Evolutionary conservation across 1,284 basidiomycete genomes (phyloP).

Genomic region (Sanghuangporus weigelae): DNA sequence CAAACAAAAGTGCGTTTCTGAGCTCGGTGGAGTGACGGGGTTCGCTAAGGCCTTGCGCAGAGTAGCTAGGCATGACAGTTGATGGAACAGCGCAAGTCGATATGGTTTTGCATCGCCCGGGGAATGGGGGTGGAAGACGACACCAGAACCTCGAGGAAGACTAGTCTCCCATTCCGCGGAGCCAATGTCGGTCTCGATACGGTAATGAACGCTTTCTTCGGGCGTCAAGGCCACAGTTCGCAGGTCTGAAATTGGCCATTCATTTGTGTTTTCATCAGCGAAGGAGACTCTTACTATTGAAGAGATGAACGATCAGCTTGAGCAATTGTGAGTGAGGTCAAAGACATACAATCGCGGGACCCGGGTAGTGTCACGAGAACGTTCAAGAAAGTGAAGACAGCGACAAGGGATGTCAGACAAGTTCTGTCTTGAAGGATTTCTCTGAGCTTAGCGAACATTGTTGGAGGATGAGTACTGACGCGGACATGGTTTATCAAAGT

Average conservation of each 20-base stretch:
- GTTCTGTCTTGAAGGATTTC: background rate
- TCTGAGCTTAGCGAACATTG: background rate
- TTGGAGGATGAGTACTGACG: background rate
- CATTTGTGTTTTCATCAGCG: background rate
- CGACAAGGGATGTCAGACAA: background rate
- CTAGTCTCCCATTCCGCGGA: background rate
- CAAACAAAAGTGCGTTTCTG: slow-evolving; percentile 7
- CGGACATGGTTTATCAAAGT: too few species aligned
- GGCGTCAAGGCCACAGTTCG: slow-evolving; percentile 9
- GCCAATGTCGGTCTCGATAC: slow-evolving; percentile 2
- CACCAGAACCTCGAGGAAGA: slow-evolving; percentile 2
- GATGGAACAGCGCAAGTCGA: slow-evolving; percentile 12
- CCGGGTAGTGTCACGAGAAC: background rate
- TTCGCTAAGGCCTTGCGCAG: background rate
- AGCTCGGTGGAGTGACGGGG: background rate
- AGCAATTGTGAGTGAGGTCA: background rate
- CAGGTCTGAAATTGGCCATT: slow-evolving; percentile 1
- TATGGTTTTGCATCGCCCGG: background rate
- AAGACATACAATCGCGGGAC: background rate
- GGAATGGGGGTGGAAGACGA: background rate
- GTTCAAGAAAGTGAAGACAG: background rate
- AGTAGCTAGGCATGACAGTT: slow-evolving; percentile 7
- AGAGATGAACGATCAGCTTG: background rate
- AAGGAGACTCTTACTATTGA: background rate
- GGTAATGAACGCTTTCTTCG: slow-evolving; percentile 15